phyloP scores from a whole-genome alignment of 1,139 yeast species.

The Dujonia santamariae region DNA sequence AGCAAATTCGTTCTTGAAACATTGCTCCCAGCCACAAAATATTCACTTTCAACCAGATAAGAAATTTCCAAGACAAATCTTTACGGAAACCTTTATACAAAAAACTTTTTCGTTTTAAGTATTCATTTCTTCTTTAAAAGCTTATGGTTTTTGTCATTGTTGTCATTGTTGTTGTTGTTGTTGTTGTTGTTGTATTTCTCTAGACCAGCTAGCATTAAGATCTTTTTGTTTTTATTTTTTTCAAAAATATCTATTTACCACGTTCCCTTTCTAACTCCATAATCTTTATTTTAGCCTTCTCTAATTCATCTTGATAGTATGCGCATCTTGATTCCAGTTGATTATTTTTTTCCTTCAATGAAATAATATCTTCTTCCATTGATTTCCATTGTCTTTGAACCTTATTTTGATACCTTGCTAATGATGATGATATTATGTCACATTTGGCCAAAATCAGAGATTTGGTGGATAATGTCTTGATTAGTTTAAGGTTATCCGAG shows the following conservation, averaged over 20 bases:
- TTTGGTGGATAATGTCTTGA: conserved; percentile 13
- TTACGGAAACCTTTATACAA: too few relatives aligned
- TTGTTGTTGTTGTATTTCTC: too few relatives aligned
- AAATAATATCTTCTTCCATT: not conserved
- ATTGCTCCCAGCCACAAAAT: too few relatives aligned
- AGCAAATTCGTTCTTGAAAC: too few relatives aligned
- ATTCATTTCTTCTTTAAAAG: too few relatives aligned
- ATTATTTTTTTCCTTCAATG: not conserved
- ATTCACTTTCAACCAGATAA: too few relatives aligned
- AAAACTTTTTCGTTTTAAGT: too few relatives aligned
- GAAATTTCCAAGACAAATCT: too few relatives aligned
- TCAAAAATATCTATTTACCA: not conserved
- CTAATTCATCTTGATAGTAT: conserved; percentile 4
- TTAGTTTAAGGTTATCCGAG: conserved; percentile 21
- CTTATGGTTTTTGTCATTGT: too few relatives aligned
- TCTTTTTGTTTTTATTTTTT: too few relatives aligned
- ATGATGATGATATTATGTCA: not conserved
- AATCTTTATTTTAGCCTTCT: conserved; percentile 3
- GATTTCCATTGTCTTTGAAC: not conserved
- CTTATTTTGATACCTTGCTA: not conserved
- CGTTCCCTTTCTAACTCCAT: conserved; percentile 2
- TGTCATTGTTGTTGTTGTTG: conserved; percentile 1
- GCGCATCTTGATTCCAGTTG: conserved; percentile 1
- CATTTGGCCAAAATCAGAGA: conserved; percentile 1
- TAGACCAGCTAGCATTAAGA: too few relatives aligned